Evolutionary conservation across 352 stramenopile genomes (phyloP).

Genomic region (Thraustotheca clavata): DNA sequence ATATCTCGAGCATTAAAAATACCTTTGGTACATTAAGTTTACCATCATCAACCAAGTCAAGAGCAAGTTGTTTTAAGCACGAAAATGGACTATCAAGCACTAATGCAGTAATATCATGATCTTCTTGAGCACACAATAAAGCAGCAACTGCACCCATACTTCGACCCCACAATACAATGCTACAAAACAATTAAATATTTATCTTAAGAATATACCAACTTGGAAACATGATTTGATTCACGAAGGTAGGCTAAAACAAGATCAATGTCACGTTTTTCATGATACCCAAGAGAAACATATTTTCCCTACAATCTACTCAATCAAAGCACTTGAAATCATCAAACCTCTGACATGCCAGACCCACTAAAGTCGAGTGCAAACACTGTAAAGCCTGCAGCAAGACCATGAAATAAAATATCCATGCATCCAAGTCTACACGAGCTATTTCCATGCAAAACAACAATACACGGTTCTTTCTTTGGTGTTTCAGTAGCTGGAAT

Average conservation of each 20-base stretch:
- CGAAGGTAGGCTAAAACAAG: conserved; percentile 60
- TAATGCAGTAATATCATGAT: conserved; percentile 60
- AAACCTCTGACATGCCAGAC: conserved; percentile 53
- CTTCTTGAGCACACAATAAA: conserved; percentile 43
- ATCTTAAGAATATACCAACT: background rate
- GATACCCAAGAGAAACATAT: conserved; percentile 74
- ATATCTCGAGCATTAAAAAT: background rate
- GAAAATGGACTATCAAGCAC: conserved; percentile 79
- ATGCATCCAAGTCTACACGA: conserved; percentile 61
- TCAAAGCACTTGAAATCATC: background rate
- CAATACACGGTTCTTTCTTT: conserved; percentile 57
- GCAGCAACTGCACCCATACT: conserved; percentile 75
- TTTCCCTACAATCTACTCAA: conserved; percentile 37
- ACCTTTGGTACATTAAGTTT: conserved; percentile 77
- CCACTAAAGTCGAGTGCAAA: conserved; percentile 76
- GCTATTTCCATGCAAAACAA: conserved; percentile 79
- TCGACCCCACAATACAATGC: conserved; percentile 61
- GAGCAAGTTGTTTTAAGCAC: conserved; percentile 54
- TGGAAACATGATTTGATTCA: conserved; percentile 40
- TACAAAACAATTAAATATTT: background rate
- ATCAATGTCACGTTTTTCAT: conserved; percentile 66
- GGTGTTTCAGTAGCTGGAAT: conserved; percentile 3
- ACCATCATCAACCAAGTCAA: conserved; percentile 70
- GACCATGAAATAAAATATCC: conserved; percentile 55
- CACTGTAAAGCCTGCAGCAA: conserved; percentile 58